Evolutionary conservation across 2,329 filamentous ascomycete species (phyloP).

Genomic region (Stagonosporopsis chrysanthemi): DNA sequence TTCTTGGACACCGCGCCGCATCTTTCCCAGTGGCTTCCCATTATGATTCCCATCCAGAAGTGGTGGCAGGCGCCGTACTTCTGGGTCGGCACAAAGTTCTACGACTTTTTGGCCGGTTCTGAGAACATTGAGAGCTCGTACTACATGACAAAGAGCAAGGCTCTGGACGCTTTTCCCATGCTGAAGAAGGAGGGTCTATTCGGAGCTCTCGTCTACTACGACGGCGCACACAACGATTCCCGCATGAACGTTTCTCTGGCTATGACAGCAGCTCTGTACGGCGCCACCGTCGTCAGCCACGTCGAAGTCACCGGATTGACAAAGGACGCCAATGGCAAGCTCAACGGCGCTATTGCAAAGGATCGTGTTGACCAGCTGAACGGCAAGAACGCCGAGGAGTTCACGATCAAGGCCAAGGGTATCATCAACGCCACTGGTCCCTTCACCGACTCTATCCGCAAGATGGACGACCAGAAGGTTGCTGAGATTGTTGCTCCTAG

Average conservation of each 20-base stretch:
- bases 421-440: conserved; percentile 90
- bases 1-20: conserved; percentile 85
- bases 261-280: conserved; percentile 88
- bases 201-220: conserved; percentile 87
- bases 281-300: conserved; percentile 82
- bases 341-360: conserved; percentile 76
- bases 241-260: conserved; percentile 90
- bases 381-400: conserved; percentile 67
- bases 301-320: conserved; percentile 78
- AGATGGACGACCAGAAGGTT: conserved; percentile 77
- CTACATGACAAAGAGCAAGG: conserved; percentile 85
- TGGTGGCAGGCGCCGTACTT: conserved; percentile 87
- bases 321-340: conserved; percentile 74
- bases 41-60: conserved; percentile 81
- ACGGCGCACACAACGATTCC: conserved; percentile 91
- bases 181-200: conserved; percentile 79
- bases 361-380: conserved; percentile 73
- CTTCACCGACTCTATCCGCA: conserved; percentile 84
- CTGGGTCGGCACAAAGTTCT: conserved; percentile 80
- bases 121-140: conserved; percentile 91
- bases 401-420: conserved; percentile 78
- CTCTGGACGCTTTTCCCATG: conserved; percentile 88
- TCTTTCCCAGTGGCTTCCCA: conserved; percentile 80
- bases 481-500: conserved; percentile 85
- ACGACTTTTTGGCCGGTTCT: conserved; percentile 83